These are phyloP conservation scores for Penicillium digitatum DNA, from an alignment of 2,329 filamentous ascomycete species.

Conservation along the genomic window DNA sequence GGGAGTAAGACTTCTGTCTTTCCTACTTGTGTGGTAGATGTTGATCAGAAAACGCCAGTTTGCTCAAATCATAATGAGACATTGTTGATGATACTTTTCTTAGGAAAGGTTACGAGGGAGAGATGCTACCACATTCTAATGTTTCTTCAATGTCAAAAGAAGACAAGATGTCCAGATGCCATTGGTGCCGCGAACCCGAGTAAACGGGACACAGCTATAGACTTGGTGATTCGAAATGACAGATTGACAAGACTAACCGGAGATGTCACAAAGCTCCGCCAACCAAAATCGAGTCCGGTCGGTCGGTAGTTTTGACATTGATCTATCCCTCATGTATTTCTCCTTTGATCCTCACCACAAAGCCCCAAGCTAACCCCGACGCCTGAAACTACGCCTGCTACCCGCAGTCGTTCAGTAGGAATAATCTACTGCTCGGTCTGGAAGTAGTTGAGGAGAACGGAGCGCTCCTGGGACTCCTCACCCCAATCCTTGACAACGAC, in stretches of 20 bases:
- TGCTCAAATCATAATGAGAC: not conserved
- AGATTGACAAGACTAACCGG: slow-evolving; percentile 8
- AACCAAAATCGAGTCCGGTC: not conserved
- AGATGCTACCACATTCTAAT: not conserved
- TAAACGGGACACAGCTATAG: slow-evolving; percentile 21
- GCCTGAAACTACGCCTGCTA: not conserved
- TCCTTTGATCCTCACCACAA: slow-evolving; percentile 14
- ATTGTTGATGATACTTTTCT: not conserved
- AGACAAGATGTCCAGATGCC: slow-evolving; percentile 16
- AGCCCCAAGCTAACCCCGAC: slow-evolving; percentile 3
- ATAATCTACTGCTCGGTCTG: slow-evolving; percentile 63
- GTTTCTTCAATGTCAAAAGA: slow-evolving; percentile 15
- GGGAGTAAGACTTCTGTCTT: too few relatives aligned
- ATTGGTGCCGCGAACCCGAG: slow-evolving; percentile 21
- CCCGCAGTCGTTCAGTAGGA: slow-evolving; percentile 4
- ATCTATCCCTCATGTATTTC: slow-evolving; percentile 8
- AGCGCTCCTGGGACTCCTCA: slow-evolving; percentile 99
- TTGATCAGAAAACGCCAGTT: not conserved
- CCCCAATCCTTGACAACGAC: slow-evolving; percentile 99
- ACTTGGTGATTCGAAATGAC: slow-evolving; percentile 7
- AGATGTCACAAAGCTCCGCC: not conserved
- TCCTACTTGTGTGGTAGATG: not conserved
- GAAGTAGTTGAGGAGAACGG: slow-evolving; percentile 99
- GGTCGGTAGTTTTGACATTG: not conserved
- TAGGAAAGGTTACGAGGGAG: not conserved